Base-by-base conservation (phyloP, 352 stramenopile species). In the Discostella stelligera region DNA sequence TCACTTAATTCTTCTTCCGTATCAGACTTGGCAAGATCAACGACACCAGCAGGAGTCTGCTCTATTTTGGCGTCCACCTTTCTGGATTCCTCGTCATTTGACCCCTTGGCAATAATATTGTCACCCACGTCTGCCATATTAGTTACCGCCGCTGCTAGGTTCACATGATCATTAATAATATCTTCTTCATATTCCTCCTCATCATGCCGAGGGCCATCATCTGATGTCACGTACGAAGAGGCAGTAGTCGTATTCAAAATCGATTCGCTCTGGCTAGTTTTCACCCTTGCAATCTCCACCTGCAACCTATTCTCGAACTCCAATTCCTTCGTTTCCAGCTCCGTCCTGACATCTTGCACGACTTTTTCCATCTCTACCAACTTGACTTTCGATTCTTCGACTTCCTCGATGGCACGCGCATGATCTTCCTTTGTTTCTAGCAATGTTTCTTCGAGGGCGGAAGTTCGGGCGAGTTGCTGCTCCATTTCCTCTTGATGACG, bases 1-100 rank as follows among this genome's bases (percentile, higher is more conserved):
- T 77, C 69, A 52, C 56, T 65, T 5, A 65, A 52, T 52, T 74
- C 66, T n/a, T 74, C 54, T 16, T 39, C 66, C 54, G 32, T 41
- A 9, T 58, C 41, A 53, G 53, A 53, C 9, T 56, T 53, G 30
- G 44, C 18, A 25, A 48, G 62, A 25, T 20, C 52, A 21, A 53
- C 46, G 27, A 20, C 46, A 37, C 49, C 37, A 14, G 32, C 32
- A 30, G 32, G 27, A n/a, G 21, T 23, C 61, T 59, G 23, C 9
- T 69, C 44, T 46, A 60, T 20, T 60, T 58, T 18, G 13, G 46
- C 2, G 46, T 53, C 18, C 6, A 8, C 7, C 37, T 13, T 44
- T 44, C 7, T 44, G 4, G 37, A 8, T 44, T 44, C 37, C 2
- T 44, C 37, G 37, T 44, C 37, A 10, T 44, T 3, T 44, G 37